phyloP scores from a whole-genome alignment of 176 grass and related monocot genomes.

The Avena sativa region DNA sequence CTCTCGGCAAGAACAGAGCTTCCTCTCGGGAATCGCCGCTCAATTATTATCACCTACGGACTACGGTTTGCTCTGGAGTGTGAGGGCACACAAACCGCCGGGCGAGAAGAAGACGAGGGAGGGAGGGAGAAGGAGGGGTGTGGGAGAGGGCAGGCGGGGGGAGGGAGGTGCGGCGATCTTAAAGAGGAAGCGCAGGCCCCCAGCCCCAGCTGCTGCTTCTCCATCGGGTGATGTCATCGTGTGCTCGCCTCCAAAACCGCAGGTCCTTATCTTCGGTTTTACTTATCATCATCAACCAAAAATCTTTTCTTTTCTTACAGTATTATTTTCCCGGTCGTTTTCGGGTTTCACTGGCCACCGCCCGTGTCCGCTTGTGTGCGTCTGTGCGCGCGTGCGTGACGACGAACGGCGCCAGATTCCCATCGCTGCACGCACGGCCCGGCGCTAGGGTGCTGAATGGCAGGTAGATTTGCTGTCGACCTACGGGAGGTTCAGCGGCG shows the following conservation, averaged over 20 bases:
- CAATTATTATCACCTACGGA: background rate
- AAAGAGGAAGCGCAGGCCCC: slow-evolving; percentile 39
- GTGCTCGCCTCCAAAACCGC: slow-evolving; percentile 54
- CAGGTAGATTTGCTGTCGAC: slow-evolving; percentile 43
- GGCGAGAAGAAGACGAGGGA: background rate
- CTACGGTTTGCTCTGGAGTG: too few species aligned
- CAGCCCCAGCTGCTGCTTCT: background rate
- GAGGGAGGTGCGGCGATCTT: slow-evolving; percentile 54
- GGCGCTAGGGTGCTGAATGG: background rate
- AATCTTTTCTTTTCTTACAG: background rate
- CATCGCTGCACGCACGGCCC: too few species aligned
- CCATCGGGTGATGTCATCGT: slow-evolving; percentile 39
- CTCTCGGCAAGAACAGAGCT: too few species aligned
- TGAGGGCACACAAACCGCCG: too few species aligned
- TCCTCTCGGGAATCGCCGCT: background rate
- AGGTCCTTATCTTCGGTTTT: slow-evolving; percentile 47
- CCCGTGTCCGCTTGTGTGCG: background rate
- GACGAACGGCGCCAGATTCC: slow-evolving; percentile 28
- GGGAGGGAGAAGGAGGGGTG: background rate
- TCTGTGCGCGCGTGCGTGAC: background rate
- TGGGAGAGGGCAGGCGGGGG: background rate
- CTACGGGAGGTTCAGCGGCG: background rate
- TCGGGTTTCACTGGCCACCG: slow-evolving; percentile 16
- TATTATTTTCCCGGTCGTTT: slow-evolving; percentile 12
- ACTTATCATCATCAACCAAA: background rate